These are phyloP conservation scores for Podaxis mareebaensis DNA, from an alignment of 768 basidiomycete species.

Conservation along the genomic window DNA sequence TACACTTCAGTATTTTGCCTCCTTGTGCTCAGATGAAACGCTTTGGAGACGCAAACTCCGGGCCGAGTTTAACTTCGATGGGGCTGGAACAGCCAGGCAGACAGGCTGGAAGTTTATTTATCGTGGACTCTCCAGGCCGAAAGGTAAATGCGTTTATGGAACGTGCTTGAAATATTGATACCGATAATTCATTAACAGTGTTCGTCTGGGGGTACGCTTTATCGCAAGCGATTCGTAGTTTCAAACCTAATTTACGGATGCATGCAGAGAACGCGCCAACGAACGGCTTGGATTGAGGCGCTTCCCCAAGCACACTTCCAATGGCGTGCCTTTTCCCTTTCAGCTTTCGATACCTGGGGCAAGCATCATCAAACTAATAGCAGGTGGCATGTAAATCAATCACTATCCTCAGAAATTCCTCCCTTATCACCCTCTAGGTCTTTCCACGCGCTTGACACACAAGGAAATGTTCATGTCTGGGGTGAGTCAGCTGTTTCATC, in stretches of 20 bases:
- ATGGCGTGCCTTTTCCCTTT: constrained; percentile 62
- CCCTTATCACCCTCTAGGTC: constrained; percentile 50
- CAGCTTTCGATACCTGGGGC: constrained; percentile 59
- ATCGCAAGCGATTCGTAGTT: constrained; percentile 7
- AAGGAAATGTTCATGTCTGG: constrained; percentile 78
- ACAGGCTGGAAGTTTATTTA: constrained; percentile 84
- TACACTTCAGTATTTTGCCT: constrained; percentile 49
- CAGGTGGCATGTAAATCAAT: constrained; percentile 75
- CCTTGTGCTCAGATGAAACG: constrained; percentile 66
- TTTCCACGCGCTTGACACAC: constrained; percentile 81
- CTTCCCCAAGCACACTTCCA: constrained; percentile 32
- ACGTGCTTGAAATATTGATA: not conserved
- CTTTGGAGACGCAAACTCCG: constrained; percentile 75
- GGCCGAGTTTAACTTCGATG: constrained; percentile 78
- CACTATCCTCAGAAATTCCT: constrained; percentile 2
- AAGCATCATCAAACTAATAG: constrained; percentile 70
- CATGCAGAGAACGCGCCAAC: constrained; percentile 54
- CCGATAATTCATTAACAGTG: constrained; percentile 28
- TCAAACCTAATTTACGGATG: not conserved
- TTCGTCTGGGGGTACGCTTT: constrained; percentile 52
- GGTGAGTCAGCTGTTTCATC: constrained; percentile 42
- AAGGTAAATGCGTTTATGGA: constrained; percentile 49
- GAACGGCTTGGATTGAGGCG: constrained; percentile 61
- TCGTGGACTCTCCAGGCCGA: constrained; percentile 61
- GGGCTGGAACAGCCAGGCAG: constrained; percentile 67